A percentile compares a stretch with the other conserved stretches of the same genome.
These are phyloP conservation scores for Trichomonas vaginalis DNA, from an alignment of 208 protist species.

Conservation along the genomic window DNA sequence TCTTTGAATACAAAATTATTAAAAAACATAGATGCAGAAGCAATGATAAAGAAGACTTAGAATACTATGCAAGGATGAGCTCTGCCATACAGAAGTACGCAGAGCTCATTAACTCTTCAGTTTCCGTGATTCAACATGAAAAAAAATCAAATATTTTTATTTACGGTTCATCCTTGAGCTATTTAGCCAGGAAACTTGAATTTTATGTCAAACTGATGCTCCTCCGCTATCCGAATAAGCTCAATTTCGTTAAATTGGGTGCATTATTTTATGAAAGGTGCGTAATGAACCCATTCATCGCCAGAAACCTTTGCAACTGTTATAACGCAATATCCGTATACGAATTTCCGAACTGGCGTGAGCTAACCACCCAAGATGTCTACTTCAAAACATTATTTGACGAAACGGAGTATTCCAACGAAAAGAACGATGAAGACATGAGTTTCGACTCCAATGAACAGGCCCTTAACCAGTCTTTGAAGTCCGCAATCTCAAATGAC, in stretches of 20 bases:
- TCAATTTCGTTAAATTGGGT: background rate
- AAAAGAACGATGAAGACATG: no score
- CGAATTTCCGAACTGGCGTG: background rate
- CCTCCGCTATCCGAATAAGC: background rate
- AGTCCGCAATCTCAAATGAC: background rate
- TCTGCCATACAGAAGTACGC: background rate
- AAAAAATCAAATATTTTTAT: background rate
- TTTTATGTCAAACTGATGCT: background rate
- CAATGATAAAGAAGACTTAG: background rate
- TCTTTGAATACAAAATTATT: background rate
- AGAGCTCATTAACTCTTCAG: background rate
- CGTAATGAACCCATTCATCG: background rate
- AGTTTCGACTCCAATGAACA: no score
- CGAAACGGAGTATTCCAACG: no score
- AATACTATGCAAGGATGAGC: background rate
- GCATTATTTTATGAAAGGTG: background rate
- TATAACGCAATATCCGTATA: background rate
- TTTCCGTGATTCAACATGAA: background rate
- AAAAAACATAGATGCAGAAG: background rate
- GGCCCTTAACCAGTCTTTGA: background rate
- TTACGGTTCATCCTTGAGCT: background rate
- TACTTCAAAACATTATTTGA: background rate
- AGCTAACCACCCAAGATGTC: background rate
- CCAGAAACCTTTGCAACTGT: background rate
- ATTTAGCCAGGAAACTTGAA: background rate